Evolutionary conservation across 164 flowering plant genomes (phyloP).

Genomic region (Echeveria elegans): DNA sequence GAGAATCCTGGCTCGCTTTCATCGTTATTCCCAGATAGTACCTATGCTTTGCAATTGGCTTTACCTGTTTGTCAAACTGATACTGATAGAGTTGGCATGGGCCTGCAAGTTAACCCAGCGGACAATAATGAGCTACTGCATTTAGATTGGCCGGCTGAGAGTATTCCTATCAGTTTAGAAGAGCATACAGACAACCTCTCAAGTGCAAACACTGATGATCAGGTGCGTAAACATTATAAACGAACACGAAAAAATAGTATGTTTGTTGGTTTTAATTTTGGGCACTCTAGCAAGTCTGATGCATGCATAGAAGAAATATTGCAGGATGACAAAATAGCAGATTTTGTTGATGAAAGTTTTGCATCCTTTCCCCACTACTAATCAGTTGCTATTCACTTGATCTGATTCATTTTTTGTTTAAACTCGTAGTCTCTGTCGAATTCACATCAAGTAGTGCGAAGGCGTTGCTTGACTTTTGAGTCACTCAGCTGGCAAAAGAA

Average conservation of each 20-base stretch:
- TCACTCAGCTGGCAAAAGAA: conserved; percentile 42
- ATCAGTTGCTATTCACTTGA: not conserved
- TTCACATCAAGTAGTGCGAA: conserved; percentile 71
- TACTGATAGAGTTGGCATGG: conserved; percentile 13
- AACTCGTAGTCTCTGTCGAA: conserved; percentile 22
- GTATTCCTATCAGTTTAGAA: conserved; percentile 16
- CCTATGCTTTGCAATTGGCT: conserved; percentile 11
- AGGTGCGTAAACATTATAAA: conserved; percentile 9
- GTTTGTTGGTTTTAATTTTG: not conserved
- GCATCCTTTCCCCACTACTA: not conserved
- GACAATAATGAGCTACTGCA: conserved; percentile 16
- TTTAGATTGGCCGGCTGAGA: conserved; percentile 19
- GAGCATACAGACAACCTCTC: conserved; percentile 14
- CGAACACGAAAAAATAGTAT: not conserved
- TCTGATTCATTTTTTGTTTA: not conserved
- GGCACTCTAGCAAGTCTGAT: not conserved
- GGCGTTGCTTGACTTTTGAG: conserved; percentile 90
- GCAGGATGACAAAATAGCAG: not conserved
- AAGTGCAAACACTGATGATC: conserved; percentile 25
- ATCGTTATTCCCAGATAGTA: conserved; percentile 17
- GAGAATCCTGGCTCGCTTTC: conserved; percentile 18
- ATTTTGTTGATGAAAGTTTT: not conserved
- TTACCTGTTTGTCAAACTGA: conserved; percentile 17
- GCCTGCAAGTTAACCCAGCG: conserved; percentile 9
- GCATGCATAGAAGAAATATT: not conserved